These are phyloP conservation scores for Fusarium sp. DNA, from an alignment of 2,329 filamentous ascomycete genomes.

Conservation along the genomic window DNA sequence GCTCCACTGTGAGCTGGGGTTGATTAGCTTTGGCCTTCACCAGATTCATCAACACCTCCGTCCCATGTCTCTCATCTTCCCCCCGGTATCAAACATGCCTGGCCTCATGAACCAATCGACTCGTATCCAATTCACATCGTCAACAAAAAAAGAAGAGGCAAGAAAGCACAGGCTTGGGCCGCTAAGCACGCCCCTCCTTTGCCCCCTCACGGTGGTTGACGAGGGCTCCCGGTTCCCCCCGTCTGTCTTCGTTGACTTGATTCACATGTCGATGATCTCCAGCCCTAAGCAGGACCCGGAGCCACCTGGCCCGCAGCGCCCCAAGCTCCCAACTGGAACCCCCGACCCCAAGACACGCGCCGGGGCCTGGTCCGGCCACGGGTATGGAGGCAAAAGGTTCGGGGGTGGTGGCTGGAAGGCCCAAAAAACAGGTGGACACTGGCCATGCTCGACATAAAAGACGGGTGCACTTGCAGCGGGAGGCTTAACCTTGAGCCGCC, in stretches of 20 bases:
- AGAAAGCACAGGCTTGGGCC: constrained; percentile 11
- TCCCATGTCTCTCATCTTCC: constrained; percentile 4
- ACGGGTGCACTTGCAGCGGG: neutral
- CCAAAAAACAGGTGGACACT: neutral
- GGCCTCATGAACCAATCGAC: constrained; percentile 22
- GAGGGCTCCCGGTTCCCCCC: constrained; percentile 42
- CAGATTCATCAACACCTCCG: constrained; percentile 33
- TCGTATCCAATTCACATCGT: constrained; percentile 33
- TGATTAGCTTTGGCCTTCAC: constrained; percentile 15
- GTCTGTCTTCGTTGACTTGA: constrained; percentile 21
- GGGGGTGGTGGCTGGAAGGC: neutral
- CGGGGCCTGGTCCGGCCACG: neutral
- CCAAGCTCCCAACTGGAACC: constrained; percentile 35
- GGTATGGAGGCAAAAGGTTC: constrained; percentile 2
- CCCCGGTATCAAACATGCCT: constrained; percentile 7
- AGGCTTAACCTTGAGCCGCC: constrained; percentile 13
- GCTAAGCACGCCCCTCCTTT: constrained; percentile 19
- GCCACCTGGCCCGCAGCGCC: constrained; percentile 34
- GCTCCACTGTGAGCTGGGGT: constrained; percentile 26
- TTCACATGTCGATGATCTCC: constrained; percentile 48
- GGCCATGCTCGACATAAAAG: neutral
- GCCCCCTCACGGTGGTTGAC: constrained; percentile 21
- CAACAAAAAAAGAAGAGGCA: constrained; percentile 32
- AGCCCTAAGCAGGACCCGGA: constrained; percentile 37
- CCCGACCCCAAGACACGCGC: constrained; percentile 22